Percentiles rank a stretch among this genome's conserved stretches.
Evolutionary conservation across 106 monocot genomes (phyloP).

Genomic region (Dactylorhiza incarnata): DNA sequence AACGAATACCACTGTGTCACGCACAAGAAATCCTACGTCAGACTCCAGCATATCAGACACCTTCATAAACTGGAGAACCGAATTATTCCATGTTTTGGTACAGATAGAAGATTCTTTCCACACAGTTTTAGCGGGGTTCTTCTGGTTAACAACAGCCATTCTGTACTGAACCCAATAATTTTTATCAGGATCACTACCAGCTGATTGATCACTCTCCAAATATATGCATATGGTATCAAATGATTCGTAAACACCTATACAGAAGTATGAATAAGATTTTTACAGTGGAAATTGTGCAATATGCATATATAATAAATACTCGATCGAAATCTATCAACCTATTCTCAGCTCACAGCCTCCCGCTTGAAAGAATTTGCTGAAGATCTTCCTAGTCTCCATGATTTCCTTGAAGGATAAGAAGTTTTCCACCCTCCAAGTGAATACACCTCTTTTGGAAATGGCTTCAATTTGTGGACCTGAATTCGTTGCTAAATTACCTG

Average conservation of each 20-base stretch:
- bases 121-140: slow-evolving; percentile 76
- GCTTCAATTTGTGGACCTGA: slow-evolving; percentile 37
- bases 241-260: slow-evolving; percentile 94
- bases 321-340: slow-evolving; percentile 31
- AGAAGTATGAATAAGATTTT: neutral
- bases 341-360: slow-evolving; percentile 93
- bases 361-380: slow-evolving; percentile 94
- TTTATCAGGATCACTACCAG: slow-evolving; percentile 80
- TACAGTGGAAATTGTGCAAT: slow-evolving; percentile 2
- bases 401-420: slow-evolving; percentile 97
- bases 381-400: slow-evolving; percentile 95
- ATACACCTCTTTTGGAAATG: slow-evolving; percentile 47
- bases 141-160: slow-evolving; percentile 93
- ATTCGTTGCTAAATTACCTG: slow-evolving; percentile 6
- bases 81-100: slow-evolving; percentile 97
- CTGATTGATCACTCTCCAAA: slow-evolving; percentile 93
- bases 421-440: slow-evolving; percentile 94
- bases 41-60: slow-evolving; percentile 85
- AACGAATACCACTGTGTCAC: slow-evolving; percentile 82
- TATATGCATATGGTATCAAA: slow-evolving; percentile 99
- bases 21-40: slow-evolving; percentile 85
- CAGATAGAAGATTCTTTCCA: slow-evolving; percentile 98
- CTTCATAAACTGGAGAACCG: slow-evolving; percentile 99
- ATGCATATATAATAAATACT: neutral
- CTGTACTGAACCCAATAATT: slow-evolving; percentile 92